These are phyloP conservation scores for Cucurbita argyrosperma DNA, from an alignment of 306 rosid species.

Conservation along the genomic window DNA sequence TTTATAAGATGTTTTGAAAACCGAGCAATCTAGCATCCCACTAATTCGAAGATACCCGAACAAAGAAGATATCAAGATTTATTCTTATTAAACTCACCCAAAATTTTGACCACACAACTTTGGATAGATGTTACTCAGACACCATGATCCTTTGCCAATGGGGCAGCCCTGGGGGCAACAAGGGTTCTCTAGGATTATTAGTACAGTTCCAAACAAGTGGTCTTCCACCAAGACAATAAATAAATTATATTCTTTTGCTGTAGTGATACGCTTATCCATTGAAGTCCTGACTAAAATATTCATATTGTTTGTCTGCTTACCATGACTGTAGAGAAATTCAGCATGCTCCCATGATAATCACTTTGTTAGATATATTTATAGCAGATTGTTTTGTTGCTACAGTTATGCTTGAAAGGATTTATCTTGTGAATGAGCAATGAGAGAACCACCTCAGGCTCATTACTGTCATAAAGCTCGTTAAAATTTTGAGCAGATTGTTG, in stretches of 20 bases:
- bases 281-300: neutral
- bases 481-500: conserved; percentile 42
- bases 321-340: neutral
- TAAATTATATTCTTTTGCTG: neutral
- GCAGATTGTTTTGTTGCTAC: no score
- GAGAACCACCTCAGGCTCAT: conserved; percentile 76
- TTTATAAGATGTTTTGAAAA: neutral
- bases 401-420: neutral
- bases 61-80: neutral
- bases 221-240: neutral
- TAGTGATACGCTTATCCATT: neutral
- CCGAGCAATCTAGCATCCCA: neutral
- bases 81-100: neutral
- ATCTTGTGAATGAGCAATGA: conserved; percentile 92
- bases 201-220: neutral
- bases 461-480: conserved; percentile 67
- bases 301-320: neutral
- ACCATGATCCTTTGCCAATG: neutral
- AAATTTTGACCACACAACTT: neutral
- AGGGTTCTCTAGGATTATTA: neutral
- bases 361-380: no score
- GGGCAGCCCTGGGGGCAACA: neutral
- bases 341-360: neutral
- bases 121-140: neutral
- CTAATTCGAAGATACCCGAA: neutral